These are phyloP conservation scores for Trametes elegans DNA, from an alignment of 768 basidiomycete species.

Conservation along the genomic window DNA sequence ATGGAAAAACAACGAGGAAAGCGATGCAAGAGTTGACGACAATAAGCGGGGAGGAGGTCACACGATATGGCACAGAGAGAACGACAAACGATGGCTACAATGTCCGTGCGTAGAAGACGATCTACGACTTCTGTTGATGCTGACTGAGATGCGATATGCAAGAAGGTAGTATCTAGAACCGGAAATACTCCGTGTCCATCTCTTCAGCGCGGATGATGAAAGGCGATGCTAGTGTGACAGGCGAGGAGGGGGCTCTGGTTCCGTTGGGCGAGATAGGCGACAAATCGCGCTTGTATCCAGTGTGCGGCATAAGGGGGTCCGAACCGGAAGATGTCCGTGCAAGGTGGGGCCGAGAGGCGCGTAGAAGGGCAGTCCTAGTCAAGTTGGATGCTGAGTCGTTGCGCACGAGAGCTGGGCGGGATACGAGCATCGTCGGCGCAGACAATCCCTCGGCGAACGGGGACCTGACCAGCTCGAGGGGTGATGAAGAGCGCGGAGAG, in stretches of 20 bases:
- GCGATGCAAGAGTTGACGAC: background rate
- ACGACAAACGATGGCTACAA: background rate
- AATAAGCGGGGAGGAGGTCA: background rate
- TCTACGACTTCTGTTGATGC: background rate
- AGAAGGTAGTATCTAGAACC: background rate
- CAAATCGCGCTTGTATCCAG: background rate
- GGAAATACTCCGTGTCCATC: constrained; percentile 9
- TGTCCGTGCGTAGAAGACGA: background rate
- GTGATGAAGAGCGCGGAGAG: background rate
- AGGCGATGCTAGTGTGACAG: constrained; percentile 9
- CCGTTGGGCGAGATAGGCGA: background rate
- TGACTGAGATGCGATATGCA: background rate
- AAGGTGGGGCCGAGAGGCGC: constrained; percentile 1
- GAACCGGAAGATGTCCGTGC: constrained; percentile 2
- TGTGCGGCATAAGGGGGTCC: background rate
- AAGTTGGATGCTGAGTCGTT: constrained; percentile 11
- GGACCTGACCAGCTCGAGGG: constrained; percentile 1
- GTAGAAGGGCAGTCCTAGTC: constrained; percentile 5
- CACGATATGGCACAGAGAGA: background rate
- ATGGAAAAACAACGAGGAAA: background rate
- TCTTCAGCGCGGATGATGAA: constrained; percentile 8
- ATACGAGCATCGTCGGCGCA: background rate
- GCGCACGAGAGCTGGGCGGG: background rate
- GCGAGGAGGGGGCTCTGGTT: background rate
- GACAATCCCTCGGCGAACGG: background rate